These are phyloP conservation scores for Rutstroemia sp. DNA, from an alignment of 2,329 filamentous ascomycete genomes.

Conservation along the genomic window DNA sequence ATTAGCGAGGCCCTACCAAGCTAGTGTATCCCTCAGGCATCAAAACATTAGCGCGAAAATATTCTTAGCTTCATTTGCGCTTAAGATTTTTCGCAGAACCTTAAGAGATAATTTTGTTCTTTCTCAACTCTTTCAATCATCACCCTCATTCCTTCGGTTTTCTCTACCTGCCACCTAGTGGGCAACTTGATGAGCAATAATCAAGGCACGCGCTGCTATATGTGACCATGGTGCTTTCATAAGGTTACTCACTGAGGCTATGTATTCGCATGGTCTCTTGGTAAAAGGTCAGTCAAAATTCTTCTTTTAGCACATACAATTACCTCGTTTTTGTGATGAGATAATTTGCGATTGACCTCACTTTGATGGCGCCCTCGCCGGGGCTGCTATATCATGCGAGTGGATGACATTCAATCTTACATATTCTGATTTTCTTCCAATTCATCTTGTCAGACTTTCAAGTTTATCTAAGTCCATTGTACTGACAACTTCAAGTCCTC, in stretches of 20 bases:
- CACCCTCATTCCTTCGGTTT: neutral
- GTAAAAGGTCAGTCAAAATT: constrained; percentile 1
- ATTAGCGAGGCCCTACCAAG: constrained; percentile 19
- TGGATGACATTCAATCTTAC: constrained; percentile 96
- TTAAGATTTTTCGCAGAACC: neutral
- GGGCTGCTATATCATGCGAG: constrained; percentile 72
- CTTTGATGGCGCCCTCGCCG: constrained; percentile 82
- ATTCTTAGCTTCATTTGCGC: neutral
- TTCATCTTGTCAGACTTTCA: neutral
- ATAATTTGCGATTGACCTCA: constrained; percentile 99
- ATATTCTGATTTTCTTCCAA: constrained; percentile 72
- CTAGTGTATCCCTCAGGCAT: constrained; percentile 8
- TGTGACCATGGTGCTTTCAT: too few relatives aligned
- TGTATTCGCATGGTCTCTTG: neutral
- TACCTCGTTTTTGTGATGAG: constrained; percentile 60
- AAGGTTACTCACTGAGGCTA: too few relatives aligned
- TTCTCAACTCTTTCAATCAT: neutral
- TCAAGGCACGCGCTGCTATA: neutral
- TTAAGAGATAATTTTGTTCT: neutral
- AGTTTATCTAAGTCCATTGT: neutral
- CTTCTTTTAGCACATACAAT: constrained; percentile 11
- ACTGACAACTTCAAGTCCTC: constrained; percentile 1
- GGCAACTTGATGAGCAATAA: neutral
- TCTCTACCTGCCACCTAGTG: neutral
- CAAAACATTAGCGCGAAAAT: neutral